phyloP scores from a whole-genome alignment of 495 filamentous ascomycete genomes.

The Lineolata rhizophorae region DNA sequence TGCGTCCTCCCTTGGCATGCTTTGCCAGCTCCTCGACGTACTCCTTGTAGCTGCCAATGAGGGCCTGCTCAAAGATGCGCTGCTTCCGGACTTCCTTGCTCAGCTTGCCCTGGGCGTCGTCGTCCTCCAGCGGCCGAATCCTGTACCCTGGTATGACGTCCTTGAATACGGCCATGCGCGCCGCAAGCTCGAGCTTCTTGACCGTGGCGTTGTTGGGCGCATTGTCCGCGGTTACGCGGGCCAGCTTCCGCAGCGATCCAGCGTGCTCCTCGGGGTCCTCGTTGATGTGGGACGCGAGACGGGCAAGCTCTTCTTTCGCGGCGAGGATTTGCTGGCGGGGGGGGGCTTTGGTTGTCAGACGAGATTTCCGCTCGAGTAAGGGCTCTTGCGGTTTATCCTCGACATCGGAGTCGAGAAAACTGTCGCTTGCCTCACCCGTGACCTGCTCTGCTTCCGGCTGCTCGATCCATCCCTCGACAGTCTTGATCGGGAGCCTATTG shows the following conservation, averaged over 20 bases:
- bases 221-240: conserved; percentile 32
- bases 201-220: conserved; percentile 46
- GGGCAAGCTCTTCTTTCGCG: conserved; percentile 83
- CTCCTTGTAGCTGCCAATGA: conserved; percentile 57
- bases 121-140: conserved; percentile 61
- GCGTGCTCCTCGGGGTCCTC: conserved; percentile 86
- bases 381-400: conserved; percentile 21
- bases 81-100: conserved; percentile 79
- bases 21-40: conserved; percentile 55
- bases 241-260: conserved; percentile 45
- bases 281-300: conserved; percentile 58
- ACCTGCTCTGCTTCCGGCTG: conserved; percentile 20
- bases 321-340: conserved; percentile 56
- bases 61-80: conserved; percentile 59
- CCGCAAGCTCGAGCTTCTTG: conserved; percentile 60
- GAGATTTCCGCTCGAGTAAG: conserved; percentile 19
- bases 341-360: conserved; percentile 30
- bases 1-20: conserved; percentile 30
- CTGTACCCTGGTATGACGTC: conserved; percentile 91
- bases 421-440: conserved; percentile 27
- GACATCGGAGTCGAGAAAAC: conserved; percentile 32
- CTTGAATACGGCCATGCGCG: conserved; percentile 80
- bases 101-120: conserved; percentile 49
- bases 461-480: conserved; percentile 47
- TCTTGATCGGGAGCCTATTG: conserved; percentile 68